Evolutionary conservation across 352 stramenopile species (phyloP).

Genomic region (Pythium aquatile): DNA sequence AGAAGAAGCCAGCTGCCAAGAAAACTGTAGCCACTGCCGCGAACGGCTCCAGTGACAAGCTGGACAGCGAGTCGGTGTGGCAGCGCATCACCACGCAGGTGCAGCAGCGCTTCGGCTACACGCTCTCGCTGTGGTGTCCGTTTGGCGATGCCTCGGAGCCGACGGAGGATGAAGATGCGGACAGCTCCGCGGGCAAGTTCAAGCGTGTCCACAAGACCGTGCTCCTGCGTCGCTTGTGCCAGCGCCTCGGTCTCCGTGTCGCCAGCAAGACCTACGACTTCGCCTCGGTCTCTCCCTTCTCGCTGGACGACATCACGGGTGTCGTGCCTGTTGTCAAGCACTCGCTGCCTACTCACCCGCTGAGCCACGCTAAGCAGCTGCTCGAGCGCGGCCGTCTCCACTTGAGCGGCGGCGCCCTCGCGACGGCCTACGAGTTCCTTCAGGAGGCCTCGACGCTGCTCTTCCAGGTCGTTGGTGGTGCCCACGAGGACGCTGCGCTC

Average conservation of each 20-base stretch:
- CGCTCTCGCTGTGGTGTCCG: slow-evolving; percentile 65
- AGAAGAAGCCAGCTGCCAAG: slow-evolving; percentile 32
- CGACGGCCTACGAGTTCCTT: slow-evolving; percentile 80
- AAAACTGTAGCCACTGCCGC: not conserved
- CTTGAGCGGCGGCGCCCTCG: slow-evolving; percentile 70
- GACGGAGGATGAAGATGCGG: slow-evolving; percentile 25
- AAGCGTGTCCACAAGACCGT: slow-evolving; percentile 70
- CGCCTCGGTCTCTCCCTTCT: slow-evolving; percentile 70
- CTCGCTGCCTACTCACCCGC: slow-evolving; percentile 73
- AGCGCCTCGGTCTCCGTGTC: slow-evolving; percentile 91
- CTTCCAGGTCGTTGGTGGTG: slow-evolving; percentile 92
- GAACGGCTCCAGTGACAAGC: slow-evolving; percentile 9
- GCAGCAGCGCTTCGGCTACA: slow-evolving; percentile 77
- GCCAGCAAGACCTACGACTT: slow-evolving; percentile 90
- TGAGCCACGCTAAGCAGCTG: slow-evolving; percentile 78
- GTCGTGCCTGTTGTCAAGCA: slow-evolving; percentile 95
- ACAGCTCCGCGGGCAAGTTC: slow-evolving; percentile 24
- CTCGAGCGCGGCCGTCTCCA: slow-evolving; percentile 87
- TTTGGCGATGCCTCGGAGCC: slow-evolving; percentile 21
- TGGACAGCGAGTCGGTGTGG: slow-evolving; percentile 58
- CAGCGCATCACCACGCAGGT: slow-evolving; percentile 58
- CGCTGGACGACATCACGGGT: slow-evolving; percentile 89
- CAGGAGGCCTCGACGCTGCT: slow-evolving; percentile 92
- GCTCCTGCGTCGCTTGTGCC: slow-evolving; percentile 92
- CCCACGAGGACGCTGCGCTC: slow-evolving; percentile 91